Conservation (phyloP, 164 flowering plant species). For the Taxillus chinensis region DNA sequence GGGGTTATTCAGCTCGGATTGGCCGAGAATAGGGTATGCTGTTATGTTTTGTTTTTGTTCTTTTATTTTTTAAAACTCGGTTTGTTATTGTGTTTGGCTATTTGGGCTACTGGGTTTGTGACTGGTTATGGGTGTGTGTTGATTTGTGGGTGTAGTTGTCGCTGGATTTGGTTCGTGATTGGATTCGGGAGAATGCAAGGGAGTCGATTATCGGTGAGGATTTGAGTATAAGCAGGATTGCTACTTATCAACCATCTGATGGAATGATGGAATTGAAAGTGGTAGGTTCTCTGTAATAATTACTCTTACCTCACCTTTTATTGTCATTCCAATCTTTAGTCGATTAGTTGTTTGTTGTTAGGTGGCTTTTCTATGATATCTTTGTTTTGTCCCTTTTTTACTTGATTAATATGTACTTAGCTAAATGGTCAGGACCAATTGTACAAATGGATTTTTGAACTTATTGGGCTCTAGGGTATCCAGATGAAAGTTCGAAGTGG, state of each 20-base stretch:
- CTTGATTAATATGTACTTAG: background rate
- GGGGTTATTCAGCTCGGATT: conserved; percentile 84
- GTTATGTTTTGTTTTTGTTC: conserved; percentile 2
- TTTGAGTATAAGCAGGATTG: conserved; percentile 54
- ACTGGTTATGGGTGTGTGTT: conserved; percentile 8
- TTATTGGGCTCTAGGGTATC: background rate
- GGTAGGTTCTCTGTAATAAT: conserved; percentile 25
- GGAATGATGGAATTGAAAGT: conserved; percentile 76
- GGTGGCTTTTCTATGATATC: too few relatives aligned
- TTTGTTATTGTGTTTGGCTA: conserved; percentile 1
- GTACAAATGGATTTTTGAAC: background rate
- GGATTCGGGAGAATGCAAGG: conserved; percentile 50
- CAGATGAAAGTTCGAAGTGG: background rate
- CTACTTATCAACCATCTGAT: conserved; percentile 68
- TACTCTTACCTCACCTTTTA: background rate
- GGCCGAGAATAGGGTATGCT: conserved; percentile 61
- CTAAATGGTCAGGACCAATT: background rate
- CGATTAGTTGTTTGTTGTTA: too few relatives aligned
- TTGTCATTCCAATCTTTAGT: background rate
- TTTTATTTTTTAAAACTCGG: background rate
- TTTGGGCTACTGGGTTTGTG: conserved; percentile 2
- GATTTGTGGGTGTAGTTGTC: conserved; percentile 43
- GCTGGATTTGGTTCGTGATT: conserved; percentile 62
- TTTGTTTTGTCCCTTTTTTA: too few relatives aligned
- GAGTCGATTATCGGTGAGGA: conserved; percentile 35